Evolutionary conservation across 768 basidiomycete species (phyloP).

Genomic region (Termitomyces sp.): DNA sequence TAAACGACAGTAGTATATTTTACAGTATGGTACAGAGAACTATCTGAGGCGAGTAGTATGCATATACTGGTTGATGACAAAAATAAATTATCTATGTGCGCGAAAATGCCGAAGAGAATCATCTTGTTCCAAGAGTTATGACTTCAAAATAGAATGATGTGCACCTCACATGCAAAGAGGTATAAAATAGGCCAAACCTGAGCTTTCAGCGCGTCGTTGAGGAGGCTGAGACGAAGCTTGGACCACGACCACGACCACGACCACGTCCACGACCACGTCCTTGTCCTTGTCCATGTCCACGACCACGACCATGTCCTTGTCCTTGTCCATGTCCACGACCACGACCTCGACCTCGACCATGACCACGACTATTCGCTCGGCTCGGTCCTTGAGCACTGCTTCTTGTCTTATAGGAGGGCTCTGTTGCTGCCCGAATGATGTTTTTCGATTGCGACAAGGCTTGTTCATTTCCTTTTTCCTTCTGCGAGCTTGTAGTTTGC

Average conservation of each 20-base stretch:
- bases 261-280: conserved; percentile 27
- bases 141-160: background rate
- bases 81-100: background rate
- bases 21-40: background rate
- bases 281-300: conserved; percentile 24
- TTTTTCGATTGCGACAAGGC: background rate
- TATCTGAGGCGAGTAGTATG: background rate
- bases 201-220: conserved; percentile 9
- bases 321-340: conserved; percentile 26
- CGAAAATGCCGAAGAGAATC: background rate
- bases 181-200: background rate
- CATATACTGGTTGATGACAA: background rate
- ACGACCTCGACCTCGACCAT: conserved; percentile 26
- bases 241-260: conserved; percentile 20
- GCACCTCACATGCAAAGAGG: background rate
- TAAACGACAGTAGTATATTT: background rate
- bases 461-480: background rate
- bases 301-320: conserved; percentile 30
- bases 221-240: background rate
- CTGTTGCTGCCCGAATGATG: background rate
- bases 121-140: background rate
- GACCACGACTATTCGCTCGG: conserved; percentile 15
- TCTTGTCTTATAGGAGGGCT: background rate
- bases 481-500: conserved; percentile 6
- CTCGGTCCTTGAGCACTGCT: background rate